These are phyloP conservation scores for Macaranga tanarius DNA, from an alignment of 441 rosid species.

Conservation along the genomic window DNA sequence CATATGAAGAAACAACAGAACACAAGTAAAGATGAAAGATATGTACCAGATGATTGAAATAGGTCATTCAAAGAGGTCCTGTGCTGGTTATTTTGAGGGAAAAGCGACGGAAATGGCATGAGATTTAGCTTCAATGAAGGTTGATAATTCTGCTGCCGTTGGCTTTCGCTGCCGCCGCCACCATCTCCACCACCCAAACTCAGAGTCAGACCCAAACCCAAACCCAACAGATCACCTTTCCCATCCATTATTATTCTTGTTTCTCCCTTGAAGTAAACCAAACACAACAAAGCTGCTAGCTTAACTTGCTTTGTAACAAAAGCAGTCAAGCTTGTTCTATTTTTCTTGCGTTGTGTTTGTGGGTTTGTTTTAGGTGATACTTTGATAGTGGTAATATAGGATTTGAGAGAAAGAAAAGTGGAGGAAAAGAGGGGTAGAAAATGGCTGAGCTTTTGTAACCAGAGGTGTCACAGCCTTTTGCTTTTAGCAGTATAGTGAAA, in stretches of 20 bases:
- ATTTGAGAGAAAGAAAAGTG: too few species aligned
- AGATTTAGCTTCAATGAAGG: constrained; percentile 46
- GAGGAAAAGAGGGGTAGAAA: constrained; percentile 18
- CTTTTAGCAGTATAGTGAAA: constrained; percentile 31
- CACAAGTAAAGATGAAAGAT: background rate
- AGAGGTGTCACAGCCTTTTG: constrained; percentile 42
- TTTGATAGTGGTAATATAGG: too few species aligned
- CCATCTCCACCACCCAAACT: constrained; percentile 52
- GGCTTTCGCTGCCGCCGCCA: too few species aligned
- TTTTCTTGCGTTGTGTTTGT: background rate
- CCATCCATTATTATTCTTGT: constrained; percentile 46
- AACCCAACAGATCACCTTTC: constrained; percentile 54
- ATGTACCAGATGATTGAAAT: constrained; percentile 50
- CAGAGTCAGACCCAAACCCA: constrained; percentile 59
- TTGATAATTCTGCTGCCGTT: constrained; percentile 11
- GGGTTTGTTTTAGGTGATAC: background rate
- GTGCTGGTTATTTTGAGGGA: constrained; percentile 30
- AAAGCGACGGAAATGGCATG: constrained; percentile 38
- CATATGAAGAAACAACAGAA: background rate
- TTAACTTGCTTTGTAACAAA: too few species aligned
- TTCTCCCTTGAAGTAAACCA: background rate
- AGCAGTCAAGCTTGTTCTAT: too few species aligned
- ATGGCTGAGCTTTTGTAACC: constrained; percentile 25
- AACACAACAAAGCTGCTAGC: too few species aligned
- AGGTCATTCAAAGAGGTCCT: constrained; percentile 38